Percentiles rank a stretch among this genome's conserved stretches.
These are phyloP conservation scores for Ceratocystis papillata DNA, from an alignment of 2,329 filamentous ascomycete species.

Conservation along the genomic window DNA sequence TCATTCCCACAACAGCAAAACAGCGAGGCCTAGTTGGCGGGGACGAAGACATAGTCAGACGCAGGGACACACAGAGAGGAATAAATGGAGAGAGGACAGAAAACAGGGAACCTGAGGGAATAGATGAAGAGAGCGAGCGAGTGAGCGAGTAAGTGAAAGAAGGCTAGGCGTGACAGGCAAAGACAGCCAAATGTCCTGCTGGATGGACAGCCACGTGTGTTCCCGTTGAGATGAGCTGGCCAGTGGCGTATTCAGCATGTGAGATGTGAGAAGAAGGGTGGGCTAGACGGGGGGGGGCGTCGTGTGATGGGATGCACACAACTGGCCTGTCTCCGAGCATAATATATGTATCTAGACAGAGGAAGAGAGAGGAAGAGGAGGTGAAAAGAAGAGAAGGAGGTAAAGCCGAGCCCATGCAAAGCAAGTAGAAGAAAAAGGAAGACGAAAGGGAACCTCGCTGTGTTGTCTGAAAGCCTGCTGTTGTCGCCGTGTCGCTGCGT, in stretches of 20 bases:
- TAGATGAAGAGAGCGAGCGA: too few species aligned
- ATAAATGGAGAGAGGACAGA: too few species aligned
- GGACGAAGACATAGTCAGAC: not conserved
- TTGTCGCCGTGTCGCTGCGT: slow-evolving; percentile 3
- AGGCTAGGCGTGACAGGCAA: too few species aligned
- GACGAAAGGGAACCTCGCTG: not conserved
- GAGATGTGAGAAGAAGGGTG: slow-evolving; percentile 4
- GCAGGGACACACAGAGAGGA: too few species aligned
- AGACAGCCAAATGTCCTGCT: too few species aligned
- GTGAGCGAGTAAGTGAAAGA: too few species aligned
- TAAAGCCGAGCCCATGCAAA: not conserved
- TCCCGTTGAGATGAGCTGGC: slow-evolving; percentile 6
- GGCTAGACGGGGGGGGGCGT: not conserved
- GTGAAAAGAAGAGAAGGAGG: not conserved
- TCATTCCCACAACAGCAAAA: not conserved
- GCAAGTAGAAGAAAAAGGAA: not conserved
- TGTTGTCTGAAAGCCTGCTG: not conserved
- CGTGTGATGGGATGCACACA: slow-evolving; percentile 9
- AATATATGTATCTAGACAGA: slow-evolving; percentile 6
- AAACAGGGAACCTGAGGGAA: too few species aligned
- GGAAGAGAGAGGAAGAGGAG: not conserved
- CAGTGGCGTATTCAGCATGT: not conserved
- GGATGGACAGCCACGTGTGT: slow-evolving; percentile 1
- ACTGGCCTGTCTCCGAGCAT: slow-evolving; percentile 1
- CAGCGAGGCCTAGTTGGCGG: not conserved